Percentiles rank a stretch among this genome's conserved stretches.
Conservation (phyloP, 257 asterid species). For the Verbena officinalis region DNA sequence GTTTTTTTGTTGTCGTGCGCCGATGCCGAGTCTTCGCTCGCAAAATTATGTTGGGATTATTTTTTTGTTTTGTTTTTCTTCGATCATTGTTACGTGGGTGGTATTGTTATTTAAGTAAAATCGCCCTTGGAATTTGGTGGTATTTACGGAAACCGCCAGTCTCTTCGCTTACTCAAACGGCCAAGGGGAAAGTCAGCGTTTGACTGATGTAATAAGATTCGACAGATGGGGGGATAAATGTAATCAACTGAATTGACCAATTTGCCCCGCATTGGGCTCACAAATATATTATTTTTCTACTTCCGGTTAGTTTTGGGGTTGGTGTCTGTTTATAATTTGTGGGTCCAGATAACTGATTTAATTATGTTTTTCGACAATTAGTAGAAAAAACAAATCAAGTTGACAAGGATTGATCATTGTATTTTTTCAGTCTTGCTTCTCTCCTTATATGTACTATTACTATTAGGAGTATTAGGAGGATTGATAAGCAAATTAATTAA, state of each 20-base stretch:
- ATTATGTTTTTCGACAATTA: too few relatives aligned
- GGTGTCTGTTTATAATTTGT: too few relatives aligned
- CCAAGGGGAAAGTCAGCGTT: slow-evolving; percentile 45
- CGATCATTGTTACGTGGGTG: slow-evolving; percentile 45
- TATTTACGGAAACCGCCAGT: slow-evolving; percentile 54
- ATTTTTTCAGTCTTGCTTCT: too few relatives aligned
- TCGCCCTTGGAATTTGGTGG: slow-evolving; percentile 20
- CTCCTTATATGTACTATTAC: too few relatives aligned
- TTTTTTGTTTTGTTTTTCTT: too few relatives aligned
- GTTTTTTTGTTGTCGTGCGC: slow-evolving; percentile 38
- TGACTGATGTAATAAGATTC: slow-evolving; percentile 38
- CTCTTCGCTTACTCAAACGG: slow-evolving; percentile 34
- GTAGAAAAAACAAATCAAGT: too few relatives aligned
- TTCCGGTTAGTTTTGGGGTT: not conserved
- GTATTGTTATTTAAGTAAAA: slow-evolving; percentile 34
- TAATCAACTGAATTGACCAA: slow-evolving; percentile 15
- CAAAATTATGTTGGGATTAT: slow-evolving; percentile 33
- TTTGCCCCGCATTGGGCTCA: slow-evolving; percentile 19
- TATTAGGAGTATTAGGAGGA: too few relatives aligned
- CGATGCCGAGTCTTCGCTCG: slow-evolving; percentile 58
- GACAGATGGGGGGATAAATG: slow-evolving; percentile 24
- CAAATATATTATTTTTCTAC: not conserved
- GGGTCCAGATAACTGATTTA: too few relatives aligned
- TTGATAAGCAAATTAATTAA: too few relatives aligned
- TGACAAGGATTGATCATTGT: too few relatives aligned